Percentiles rank a stretch among this genome's conserved stretches.
Evolutionary conservation across 148 eudicot genomes (phyloP).

Genomic region (Selenicereus undatus): DNA sequence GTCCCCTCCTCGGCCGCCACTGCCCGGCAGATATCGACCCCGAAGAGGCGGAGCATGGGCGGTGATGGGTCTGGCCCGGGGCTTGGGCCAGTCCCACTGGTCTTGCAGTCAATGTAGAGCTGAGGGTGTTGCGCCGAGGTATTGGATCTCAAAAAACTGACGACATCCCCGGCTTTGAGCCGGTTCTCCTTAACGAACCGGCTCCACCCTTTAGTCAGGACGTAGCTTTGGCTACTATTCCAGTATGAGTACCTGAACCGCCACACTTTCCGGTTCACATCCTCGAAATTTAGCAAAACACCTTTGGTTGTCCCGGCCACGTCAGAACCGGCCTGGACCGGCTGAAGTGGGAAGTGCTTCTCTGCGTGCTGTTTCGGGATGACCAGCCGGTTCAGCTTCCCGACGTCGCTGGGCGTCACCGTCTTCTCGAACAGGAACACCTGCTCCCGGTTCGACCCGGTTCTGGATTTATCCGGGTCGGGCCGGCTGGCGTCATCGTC

Average conservation of each 20-base stretch:
- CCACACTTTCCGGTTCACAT: constrained; percentile 66
- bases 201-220: constrained; percentile 89
- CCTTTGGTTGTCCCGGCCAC: constrained; percentile 39
- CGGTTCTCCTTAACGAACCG: constrained; percentile 82
- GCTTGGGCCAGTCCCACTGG: not conserved
- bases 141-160: constrained; percentile 58
- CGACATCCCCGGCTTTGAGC: constrained; percentile 65
- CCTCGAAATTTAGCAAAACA: constrained; percentile 72
- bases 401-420: constrained; percentile 87
- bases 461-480: not conserved
- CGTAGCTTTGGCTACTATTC: constrained; percentile 88
- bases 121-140: constrained; percentile 41
- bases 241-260: constrained; percentile 85
- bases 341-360: constrained; percentile 63
- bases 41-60: constrained; percentile 62
- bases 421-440: constrained; percentile 55
- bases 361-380: constrained; percentile 92
- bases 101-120: constrained; percentile 67
- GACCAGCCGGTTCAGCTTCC: constrained; percentile 73
- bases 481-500: not conserved
- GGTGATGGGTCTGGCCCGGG: constrained; percentile 1
- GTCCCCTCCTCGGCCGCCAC: not conserved
- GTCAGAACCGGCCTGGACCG: not conserved
- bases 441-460: constrained; percentile 36
- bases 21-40: constrained; percentile 55